Percentiles rank a stretch among this genome's conserved stretches.
phyloP scores from a whole-genome alignment of 2,329 filamentous ascomycete species.

The Diaporthe sp. region DNA sequence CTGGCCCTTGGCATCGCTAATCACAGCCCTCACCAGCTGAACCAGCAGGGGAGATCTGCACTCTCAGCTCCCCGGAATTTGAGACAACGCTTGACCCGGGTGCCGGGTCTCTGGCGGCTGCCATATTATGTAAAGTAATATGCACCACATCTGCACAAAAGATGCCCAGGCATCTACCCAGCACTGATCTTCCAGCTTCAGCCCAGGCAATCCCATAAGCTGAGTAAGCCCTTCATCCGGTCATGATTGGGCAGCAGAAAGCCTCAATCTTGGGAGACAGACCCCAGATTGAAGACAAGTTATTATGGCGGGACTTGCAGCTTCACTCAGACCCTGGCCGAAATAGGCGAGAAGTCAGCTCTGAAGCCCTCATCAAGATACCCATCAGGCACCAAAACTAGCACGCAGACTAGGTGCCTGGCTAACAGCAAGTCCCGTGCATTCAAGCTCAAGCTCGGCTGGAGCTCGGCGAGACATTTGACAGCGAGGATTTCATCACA shows the following conservation, averaged over 20 bases:
- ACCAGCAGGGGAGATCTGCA: constrained; percentile 9
- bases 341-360: neutral
- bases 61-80: neutral
- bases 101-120: neutral
- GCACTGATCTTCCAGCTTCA: neutral
- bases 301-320: neutral
- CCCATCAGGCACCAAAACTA: constrained; percentile 44
- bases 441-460: no score
- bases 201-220: neutral
- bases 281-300: neutral
- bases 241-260: neutral
- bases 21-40: neutral
- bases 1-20: constrained; percentile 12
- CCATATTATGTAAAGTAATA: no score
- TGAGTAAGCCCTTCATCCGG: neutral
- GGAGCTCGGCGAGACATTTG: constrained; percentile 71
- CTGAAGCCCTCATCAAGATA: neutral
- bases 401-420: neutral
- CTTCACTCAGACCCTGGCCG: neutral
- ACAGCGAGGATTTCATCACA: constrained; percentile 72
- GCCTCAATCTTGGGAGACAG: neutral
- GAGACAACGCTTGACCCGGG: neutral
- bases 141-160: neutral
- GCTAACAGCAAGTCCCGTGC: constrained; percentile 76
- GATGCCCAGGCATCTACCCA: no score